Evolutionary conservation across 345 rosid genomes (phyloP).

Genomic region (Boechera divaricarpa): DNA sequence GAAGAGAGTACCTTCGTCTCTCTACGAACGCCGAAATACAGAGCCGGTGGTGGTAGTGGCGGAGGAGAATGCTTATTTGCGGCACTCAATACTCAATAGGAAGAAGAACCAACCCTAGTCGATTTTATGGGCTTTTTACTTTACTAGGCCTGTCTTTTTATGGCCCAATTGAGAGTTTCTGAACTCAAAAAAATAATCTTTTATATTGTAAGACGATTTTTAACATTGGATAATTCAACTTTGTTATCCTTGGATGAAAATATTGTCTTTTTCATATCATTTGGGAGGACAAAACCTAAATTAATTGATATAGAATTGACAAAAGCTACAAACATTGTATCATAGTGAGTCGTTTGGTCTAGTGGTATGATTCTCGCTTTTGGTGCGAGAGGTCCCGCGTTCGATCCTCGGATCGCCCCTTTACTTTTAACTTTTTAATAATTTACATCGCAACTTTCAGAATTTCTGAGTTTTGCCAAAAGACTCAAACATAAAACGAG

Average conservation of each 20-base stretch:
- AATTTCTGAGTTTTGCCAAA: not conserved
- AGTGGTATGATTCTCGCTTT: slow-evolving; percentile 92
- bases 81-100: slow-evolving; percentile 11
- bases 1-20: slow-evolving; percentile 1
- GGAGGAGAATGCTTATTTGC: slow-evolving; percentile 6
- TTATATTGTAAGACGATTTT: not conserved
- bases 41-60: slow-evolving; percentile 15
- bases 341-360: slow-evolving; percentile 58
- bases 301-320: too few relatives aligned
- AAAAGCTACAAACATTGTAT: too few relatives aligned
- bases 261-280: not conserved
- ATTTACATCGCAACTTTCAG: not conserved
- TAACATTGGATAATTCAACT: not conserved
- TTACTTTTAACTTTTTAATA: not conserved
- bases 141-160: not conserved
- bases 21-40: slow-evolving; percentile 21
- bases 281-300: not conserved
- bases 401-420: slow-evolving; percentile 75
- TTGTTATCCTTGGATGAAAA: not conserved
- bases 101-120: slow-evolving; percentile 32
- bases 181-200: not conserved
- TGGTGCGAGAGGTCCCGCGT: slow-evolving; percentile 92
- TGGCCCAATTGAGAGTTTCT: slow-evolving; percentile 1
- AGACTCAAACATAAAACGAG: not conserved
- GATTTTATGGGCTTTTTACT: slow-evolving; percentile 12